A percentile compares a stretch with the other conserved stretches of the same genome.
Evolutionary conservation across 306 rosid species (phyloP).

Genomic region (Pachyrhizus erosus): DNA sequence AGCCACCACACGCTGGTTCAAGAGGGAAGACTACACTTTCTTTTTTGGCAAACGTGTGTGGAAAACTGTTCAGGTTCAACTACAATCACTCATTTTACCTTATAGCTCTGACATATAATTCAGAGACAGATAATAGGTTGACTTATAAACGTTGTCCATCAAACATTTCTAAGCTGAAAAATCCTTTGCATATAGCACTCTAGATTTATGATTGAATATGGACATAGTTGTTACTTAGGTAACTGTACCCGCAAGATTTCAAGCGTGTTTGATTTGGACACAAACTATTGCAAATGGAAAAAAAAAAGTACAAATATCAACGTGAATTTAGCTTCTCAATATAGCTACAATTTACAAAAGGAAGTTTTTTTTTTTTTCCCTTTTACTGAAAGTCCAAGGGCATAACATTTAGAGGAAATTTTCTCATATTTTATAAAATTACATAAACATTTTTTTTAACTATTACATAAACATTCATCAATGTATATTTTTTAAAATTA

Average conservation of each 20-base stretch:
- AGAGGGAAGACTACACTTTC: neutral
- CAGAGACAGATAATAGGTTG: neutral
- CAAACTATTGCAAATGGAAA: neutral
- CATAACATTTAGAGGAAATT: no score
- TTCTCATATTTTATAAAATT: no score
- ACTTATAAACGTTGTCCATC: neutral
- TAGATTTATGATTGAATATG: neutral
- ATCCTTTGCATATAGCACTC: neutral
- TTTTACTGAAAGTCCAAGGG: neutral
- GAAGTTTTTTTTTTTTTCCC: neutral
- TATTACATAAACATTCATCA: no score
- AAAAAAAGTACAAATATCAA: neutral
- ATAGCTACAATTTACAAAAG: neutral
- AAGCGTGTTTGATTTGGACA: neutral
- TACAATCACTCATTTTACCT: neutral
- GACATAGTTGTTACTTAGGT: neutral
- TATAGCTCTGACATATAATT: neutral
- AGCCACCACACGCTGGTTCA: constrained; percentile 14
- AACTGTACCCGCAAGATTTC: neutral
- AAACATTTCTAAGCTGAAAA: neutral
- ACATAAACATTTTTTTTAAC: no score
- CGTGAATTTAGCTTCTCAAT: neutral
- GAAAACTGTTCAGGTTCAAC: neutral
- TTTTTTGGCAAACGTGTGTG: constrained; percentile 3
- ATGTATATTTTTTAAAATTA: no score